phyloP scores from a whole-genome alignment of 441 rosid species.

The Populus hybrid region DNA sequence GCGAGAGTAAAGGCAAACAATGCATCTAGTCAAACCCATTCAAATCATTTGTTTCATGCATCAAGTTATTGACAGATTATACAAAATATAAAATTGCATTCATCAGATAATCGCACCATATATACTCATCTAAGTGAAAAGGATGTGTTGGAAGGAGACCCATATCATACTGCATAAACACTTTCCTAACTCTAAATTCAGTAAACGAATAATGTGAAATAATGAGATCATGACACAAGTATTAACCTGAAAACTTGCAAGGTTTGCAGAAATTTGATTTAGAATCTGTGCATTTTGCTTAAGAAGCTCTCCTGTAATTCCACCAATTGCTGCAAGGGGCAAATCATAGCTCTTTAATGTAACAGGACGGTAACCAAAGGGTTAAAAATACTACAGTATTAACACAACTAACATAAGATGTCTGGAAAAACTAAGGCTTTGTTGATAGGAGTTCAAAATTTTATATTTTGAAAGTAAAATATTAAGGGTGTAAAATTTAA shows the following conservation, averaged over 20 bases:
- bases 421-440: neutral
- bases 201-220: neutral
- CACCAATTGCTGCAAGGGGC: conserved; percentile 49
- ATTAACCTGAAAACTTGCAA: conserved; percentile 47
- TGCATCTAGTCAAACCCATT: neutral
- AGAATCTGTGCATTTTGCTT: conserved; percentile 49
- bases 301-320: conserved; percentile 50
- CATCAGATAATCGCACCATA: neutral
- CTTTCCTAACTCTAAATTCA: conserved; percentile 9
- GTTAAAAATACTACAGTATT: neutral
- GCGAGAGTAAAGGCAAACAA: neutral
- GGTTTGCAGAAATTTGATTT: conserved; percentile 51
- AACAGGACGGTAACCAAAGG: conserved; percentile 7
- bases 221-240: conserved; percentile 3
- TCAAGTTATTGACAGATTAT: neutral
- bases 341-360: conserved; percentile 11
- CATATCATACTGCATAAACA: neutral
- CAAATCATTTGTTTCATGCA: neutral
- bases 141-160: neutral
- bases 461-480: neutral
- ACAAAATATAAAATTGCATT: neutral
- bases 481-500: too few relatives aligned
- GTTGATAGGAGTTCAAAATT: neutral
- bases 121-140: neutral
- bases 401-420: neutral